A percentile compares a stretch with the other conserved stretches of the same genome.
phyloP scores from a whole-genome alignment of 225 moss, liverwort and hornwort species.

The Physcomitrium patens region DNA sequence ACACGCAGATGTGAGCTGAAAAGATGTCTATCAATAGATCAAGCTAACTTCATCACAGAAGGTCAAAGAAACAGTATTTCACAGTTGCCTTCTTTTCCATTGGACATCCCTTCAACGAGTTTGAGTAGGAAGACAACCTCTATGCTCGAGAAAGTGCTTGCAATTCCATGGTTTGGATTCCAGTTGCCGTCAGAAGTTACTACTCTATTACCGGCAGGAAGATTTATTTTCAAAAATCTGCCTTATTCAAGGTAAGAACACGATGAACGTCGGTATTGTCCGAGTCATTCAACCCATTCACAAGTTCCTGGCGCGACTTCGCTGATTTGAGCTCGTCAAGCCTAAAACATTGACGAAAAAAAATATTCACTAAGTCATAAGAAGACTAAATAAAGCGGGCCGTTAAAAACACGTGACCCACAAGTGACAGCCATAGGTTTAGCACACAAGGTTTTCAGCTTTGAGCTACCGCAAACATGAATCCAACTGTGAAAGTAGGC shows the following conservation, averaged over 20 bases:
- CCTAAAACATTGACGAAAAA: slow-evolving; percentile 46
- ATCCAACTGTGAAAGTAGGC: background rate
- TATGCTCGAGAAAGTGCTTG: slow-evolving; percentile 97
- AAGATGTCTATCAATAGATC: background rate
- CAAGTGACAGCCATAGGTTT: slow-evolving; percentile 1
- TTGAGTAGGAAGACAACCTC: slow-evolving; percentile 61
- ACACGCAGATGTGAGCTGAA: slow-evolving; percentile 22
- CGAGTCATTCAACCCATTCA: slow-evolving; percentile 86
- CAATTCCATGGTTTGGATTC: slow-evolving; percentile 98
- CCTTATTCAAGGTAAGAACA: slow-evolving; percentile 89
- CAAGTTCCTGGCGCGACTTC: slow-evolving; percentile 72
- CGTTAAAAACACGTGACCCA: slow-evolving; percentile 12
- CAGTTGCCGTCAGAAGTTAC: slow-evolving; percentile 96
- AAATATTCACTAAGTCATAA: slow-evolving; percentile 15
- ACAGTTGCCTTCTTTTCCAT: background rate
- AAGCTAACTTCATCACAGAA: slow-evolving; percentile 11
- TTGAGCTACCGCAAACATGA: slow-evolving; percentile 11
- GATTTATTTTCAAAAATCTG: slow-evolving; percentile 92
- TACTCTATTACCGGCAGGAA: slow-evolving; percentile 96
- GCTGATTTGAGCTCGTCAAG: slow-evolving; percentile 89
- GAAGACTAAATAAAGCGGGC: background rate
- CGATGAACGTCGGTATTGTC: slow-evolving; percentile 67
- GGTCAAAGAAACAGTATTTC: background rate
- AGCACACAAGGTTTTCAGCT: background rate
- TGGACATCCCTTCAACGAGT: slow-evolving; percentile 18